These are phyloP conservation scores for Pseudognaphalium luteoalbum DNA, from an alignment of 129 eudicot species.

Conservation along the genomic window DNA sequence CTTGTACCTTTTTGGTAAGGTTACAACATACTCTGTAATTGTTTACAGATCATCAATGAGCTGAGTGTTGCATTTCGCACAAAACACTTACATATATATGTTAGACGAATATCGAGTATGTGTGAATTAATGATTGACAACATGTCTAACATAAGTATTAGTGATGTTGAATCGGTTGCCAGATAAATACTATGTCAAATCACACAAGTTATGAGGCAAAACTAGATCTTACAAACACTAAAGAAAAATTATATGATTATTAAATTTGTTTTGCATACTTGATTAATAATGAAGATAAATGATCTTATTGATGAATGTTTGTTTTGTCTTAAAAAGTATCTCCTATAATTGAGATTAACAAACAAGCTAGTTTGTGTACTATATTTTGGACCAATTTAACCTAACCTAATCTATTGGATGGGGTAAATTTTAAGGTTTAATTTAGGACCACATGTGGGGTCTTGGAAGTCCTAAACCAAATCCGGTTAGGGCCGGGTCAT, in stretches of 20 bases:
- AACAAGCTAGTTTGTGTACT: not conserved
- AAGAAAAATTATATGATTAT: not conserved
- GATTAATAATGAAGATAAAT: constrained; percentile 13
- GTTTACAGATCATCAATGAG: too few species aligned
- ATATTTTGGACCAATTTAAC: not conserved
- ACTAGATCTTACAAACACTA: not conserved
- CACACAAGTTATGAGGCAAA: not conserved
- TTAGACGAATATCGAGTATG: not conserved
- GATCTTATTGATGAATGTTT: not conserved
- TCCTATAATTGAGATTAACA: not conserved
- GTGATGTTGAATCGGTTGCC: not conserved
- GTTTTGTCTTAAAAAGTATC: not conserved
- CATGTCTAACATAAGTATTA: not conserved
- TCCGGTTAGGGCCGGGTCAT: not conserved
- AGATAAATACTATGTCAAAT: not conserved
- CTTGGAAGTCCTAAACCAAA: not conserved
- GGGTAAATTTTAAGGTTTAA: not conserved
- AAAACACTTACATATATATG: too few species aligned
- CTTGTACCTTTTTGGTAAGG: too few species aligned
- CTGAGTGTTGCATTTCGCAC: too few species aligned
- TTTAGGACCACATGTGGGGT: not conserved
- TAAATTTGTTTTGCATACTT: constrained; percentile 11
- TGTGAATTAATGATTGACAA: not conserved
- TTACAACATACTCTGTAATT: too few species aligned
- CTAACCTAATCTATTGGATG: not conserved